Evolutionary conservation across 306 rosid genomes (phyloP).

Genomic region (Vicia sativa): DNA sequence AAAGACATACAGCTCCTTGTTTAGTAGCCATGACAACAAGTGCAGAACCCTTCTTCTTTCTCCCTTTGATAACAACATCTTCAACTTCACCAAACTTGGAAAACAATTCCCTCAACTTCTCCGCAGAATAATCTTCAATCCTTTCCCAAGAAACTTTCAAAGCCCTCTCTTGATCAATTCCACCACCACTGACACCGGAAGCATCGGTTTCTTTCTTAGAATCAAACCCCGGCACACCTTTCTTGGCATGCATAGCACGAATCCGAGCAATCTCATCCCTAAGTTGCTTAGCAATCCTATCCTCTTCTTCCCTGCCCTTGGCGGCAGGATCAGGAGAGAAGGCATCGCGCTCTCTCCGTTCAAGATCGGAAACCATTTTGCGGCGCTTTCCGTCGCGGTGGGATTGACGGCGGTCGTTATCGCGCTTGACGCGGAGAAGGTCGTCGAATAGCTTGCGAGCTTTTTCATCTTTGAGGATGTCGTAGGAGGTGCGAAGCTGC

Average conservation of each 20-base stretch:
- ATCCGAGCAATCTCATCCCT: slow-evolving; percentile 79
- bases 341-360: slow-evolving; percentile 72
- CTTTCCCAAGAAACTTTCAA: slow-evolving; percentile 95
- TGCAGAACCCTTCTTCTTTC: slow-evolving; percentile 85
- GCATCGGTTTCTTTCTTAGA: slow-evolving; percentile 33
- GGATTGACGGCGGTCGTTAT: slow-evolving; percentile 61
- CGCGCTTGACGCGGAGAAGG: slow-evolving; percentile 68
- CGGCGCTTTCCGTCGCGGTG: slow-evolving; percentile 79
- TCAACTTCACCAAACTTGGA: slow-evolving; percentile 79
- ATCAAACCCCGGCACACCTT: slow-evolving; percentile 31
- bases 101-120: slow-evolving; percentile 68
- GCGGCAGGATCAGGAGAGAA: slow-evolving; percentile 55
- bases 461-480: slow-evolving; percentile 77
- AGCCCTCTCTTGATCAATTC: slow-evolving; percentile 65
- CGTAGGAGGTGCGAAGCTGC: slow-evolving; percentile 71
- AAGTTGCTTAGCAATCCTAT: slow-evolving; percentile 63
- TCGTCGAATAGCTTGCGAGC: slow-evolving; percentile 83
- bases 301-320: slow-evolving; percentile 69
- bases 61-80: slow-evolving; percentile 80
- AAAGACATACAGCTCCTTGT: slow-evolving; percentile 77
- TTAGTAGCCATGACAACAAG: slow-evolving; percentile 79
- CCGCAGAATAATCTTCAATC: slow-evolving; percentile 72
- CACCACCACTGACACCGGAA: slow-evolving; percentile 35
- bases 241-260: slow-evolving; percentile 68
- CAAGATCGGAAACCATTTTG: slow-evolving; percentile 89